Evolutionary conservation across 1,139 yeast species (phyloP).

Genomic region (Candida albicans): DNA sequence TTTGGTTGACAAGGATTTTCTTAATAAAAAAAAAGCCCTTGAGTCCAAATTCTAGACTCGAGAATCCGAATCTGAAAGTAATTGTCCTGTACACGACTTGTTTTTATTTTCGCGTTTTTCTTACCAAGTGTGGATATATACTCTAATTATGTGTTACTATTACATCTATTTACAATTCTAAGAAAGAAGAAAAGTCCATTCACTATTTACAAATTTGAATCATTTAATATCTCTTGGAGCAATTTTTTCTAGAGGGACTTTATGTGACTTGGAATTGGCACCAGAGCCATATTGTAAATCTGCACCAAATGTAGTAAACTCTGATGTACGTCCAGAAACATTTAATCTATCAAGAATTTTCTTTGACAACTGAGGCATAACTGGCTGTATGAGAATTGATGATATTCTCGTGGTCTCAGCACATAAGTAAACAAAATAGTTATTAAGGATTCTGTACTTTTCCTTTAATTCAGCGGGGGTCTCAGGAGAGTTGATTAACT

Average conservation of each 20-base stretch:
- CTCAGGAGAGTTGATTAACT: slow-evolving; percentile 29
- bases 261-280: slow-evolving; percentile 27
- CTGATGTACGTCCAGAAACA: slow-evolving; percentile 48
- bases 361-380: slow-evolving; percentile 65
- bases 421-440: slow-evolving; percentile 58
- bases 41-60: too few relatives aligned
- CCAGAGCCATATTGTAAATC: slow-evolving; percentile 50
- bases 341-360: slow-evolving; percentile 64
- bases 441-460: slow-evolving; percentile 34
- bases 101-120: too few relatives aligned
- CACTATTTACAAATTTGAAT: not conserved
- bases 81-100: too few relatives aligned
- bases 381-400: slow-evolving; percentile 66
- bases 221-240: slow-evolving; percentile 17
- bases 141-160: too few relatives aligned
- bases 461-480: slow-evolving; percentile 19
- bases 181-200: not conserved
- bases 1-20: too few relatives aligned
- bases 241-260: slow-evolving; percentile 27
- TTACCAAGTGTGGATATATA: too few relatives aligned
- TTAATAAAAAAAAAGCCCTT: too few relatives aligned
- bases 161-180: not conserved
- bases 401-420: slow-evolving; percentile 71
- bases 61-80: too few relatives aligned
- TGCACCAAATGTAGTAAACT: slow-evolving; percentile 41